These are phyloP conservation scores for Neopestalotiopsis sp. DNA, from an alignment of 2,329 filamentous ascomycete species.

Conservation along the genomic window DNA sequence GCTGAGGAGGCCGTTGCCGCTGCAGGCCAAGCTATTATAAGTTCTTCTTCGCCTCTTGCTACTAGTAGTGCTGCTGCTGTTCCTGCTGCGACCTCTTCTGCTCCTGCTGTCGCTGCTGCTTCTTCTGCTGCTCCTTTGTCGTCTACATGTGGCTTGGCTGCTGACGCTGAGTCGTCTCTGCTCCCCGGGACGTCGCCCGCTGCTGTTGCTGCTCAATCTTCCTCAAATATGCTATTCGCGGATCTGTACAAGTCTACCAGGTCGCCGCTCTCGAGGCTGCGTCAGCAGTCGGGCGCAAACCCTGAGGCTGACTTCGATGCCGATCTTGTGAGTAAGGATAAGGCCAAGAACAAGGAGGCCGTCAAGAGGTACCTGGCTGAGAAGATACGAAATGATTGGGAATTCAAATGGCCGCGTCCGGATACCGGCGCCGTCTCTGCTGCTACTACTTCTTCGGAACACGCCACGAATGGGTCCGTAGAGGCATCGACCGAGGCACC, in stretches of 20 bases:
- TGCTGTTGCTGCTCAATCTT: slow-evolving; percentile 24
- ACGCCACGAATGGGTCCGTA: background rate
- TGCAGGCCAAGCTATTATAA: slow-evolving; percentile 17
- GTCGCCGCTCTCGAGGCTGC: slow-evolving; percentile 58
- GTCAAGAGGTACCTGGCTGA: slow-evolving; percentile 60
- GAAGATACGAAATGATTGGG: slow-evolving; percentile 65
- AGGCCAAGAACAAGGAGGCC: slow-evolving; percentile 67
- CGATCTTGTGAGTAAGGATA: slow-evolving; percentile 67
- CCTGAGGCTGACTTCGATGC: slow-evolving; percentile 56
- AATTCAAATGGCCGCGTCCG: slow-evolving; percentile 60
- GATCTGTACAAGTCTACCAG: slow-evolving; percentile 64
- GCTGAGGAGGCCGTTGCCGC: slow-evolving; percentile 8
- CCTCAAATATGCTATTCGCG: slow-evolving; percentile 60
- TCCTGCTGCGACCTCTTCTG: background rate
- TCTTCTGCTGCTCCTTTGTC: slow-evolving; percentile 12
- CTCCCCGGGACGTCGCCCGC: slow-evolving; percentile 24
- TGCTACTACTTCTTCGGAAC: background rate
- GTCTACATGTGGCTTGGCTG: slow-evolving; percentile 8
- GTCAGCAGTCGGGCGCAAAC: slow-evolving; percentile 42
- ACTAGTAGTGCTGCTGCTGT: background rate
- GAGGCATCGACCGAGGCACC: background rate
- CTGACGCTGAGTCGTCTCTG: slow-evolving; percentile 18
- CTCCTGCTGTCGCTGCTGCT: slow-evolving; percentile 8
- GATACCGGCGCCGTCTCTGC: background rate
- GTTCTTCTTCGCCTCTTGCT: slow-evolving; percentile 11